Percentiles rank a stretch among this genome's conserved stretches.
phyloP scores from a whole-genome alignment of 495 filamentous ascomycete species.

The Penicillium chermesinum region DNA sequence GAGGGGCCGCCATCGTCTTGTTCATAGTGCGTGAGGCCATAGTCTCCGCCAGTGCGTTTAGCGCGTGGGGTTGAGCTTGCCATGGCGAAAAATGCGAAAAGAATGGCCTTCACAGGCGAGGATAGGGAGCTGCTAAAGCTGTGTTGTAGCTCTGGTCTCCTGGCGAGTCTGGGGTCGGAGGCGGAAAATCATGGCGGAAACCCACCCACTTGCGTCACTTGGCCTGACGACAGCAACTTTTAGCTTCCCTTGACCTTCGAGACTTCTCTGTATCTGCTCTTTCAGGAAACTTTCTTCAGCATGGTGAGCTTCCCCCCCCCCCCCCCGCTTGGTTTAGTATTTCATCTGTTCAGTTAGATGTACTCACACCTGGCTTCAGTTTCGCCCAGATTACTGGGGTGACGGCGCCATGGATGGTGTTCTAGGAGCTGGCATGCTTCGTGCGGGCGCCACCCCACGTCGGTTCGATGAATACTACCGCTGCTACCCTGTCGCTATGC shows the following conservation, averaged over 20 bases:
- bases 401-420: slow-evolving; percentile 54
- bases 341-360: background rate
- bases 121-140: slow-evolving; percentile 4
- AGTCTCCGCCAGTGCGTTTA: slow-evolving; percentile 76
- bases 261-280: background rate
- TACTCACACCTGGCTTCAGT: slow-evolving; percentile 27
- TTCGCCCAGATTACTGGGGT: slow-evolving; percentile 50
- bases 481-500: slow-evolving; percentile 90
- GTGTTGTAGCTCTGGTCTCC: slow-evolving; percentile 14
- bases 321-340: too few species aligned
- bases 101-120: background rate
- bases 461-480: slow-evolving; percentile 98
- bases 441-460: slow-evolving; percentile 38
- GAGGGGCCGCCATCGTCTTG: slow-evolving; percentile 46
- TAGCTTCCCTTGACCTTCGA: slow-evolving; percentile 1
- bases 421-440: slow-evolving; percentile 38
- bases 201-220: slow-evolving; percentile 43
- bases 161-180: slow-evolving; percentile 34
- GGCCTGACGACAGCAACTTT: slow-evolving; percentile 1
- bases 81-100: slow-evolving; percentile 40
- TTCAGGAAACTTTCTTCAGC: background rate
- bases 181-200: slow-evolving; percentile 44
- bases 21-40: slow-evolving; percentile 63
- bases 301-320: slow-evolving; percentile 31
- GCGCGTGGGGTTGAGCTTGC: slow-evolving; percentile 64